Percentiles rank a stretch among this genome's conserved stretches.
These are phyloP conservation scores for Cyberlindnera americana DNA, from an alignment of 805 yeast species.

Conservation along the genomic window DNA sequence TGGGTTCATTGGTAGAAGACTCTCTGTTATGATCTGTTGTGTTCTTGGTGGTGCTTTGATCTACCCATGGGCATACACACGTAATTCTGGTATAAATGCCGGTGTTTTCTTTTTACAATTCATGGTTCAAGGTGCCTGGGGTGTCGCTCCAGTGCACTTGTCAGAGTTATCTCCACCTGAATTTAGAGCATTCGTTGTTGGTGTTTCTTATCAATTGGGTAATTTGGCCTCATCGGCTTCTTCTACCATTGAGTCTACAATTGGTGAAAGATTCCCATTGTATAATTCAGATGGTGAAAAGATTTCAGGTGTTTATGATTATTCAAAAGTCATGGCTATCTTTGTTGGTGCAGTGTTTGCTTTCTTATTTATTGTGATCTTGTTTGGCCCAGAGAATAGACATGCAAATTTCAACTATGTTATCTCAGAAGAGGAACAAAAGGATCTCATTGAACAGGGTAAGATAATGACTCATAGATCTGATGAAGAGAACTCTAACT, in stretches of 20 bases:
- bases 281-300: constrained; percentile 29
- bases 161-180: constrained; percentile 61
- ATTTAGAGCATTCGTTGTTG: constrained; percentile 59
- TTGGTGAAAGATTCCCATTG: constrained; percentile 53
- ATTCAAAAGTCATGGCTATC: constrained; percentile 62
- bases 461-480: constrained; percentile 21
- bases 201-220: constrained; percentile 65
- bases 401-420: constrained; percentile 29
- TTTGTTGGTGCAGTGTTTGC: constrained; percentile 62
- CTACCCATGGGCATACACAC: constrained; percentile 38
- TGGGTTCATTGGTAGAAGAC: constrained; percentile 53
- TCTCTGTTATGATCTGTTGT: constrained; percentile 49
- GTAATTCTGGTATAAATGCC: constrained; percentile 45
- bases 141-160: constrained; percentile 59
- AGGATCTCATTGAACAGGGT: constrained; percentile 25
- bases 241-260: constrained; percentile 61
- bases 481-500: constrained; percentile 14
- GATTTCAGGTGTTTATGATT: constrained; percentile 37
- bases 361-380: constrained; percentile 44
- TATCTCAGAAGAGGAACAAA: constrained; percentile 23
- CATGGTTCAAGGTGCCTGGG: constrained; percentile 70
- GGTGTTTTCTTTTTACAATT: constrained; percentile 61
- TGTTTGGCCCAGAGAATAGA: constrained; percentile 63
- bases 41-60: constrained; percentile 55
- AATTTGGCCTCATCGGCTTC: constrained; percentile 65